Evolutionary conservation across 1,139 yeast species (phyloP).

Genomic region (Suhomyces bokatorum): DNA sequence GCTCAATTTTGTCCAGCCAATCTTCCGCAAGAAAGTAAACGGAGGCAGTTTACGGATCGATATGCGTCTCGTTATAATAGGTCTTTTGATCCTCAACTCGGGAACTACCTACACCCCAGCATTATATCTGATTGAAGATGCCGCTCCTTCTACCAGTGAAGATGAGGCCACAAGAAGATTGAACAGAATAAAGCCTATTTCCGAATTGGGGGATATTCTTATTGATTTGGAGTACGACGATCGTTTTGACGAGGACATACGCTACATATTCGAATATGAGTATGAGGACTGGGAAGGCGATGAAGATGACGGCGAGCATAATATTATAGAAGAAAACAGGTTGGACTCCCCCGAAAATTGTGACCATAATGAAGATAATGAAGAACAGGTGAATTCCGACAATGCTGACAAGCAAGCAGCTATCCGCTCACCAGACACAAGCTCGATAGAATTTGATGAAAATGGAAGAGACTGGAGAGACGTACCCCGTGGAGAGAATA

Average conservation of each 20-base stretch:
- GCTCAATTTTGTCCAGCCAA: constrained; percentile 58
- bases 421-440: constrained; percentile 26
- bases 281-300: constrained; percentile 38
- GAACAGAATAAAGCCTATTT: constrained; percentile 26
- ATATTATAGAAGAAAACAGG: constrained; percentile 6
- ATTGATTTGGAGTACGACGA: constrained; percentile 64
- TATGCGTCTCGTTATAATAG: constrained; percentile 42
- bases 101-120: constrained; percentile 26
- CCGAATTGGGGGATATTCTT: constrained; percentile 54
- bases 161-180: constrained; percentile 21
- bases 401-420: constrained; percentile 28
- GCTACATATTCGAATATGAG: constrained; percentile 69
- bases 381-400: background rate
- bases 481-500: constrained; percentile 59
- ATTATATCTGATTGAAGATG: constrained; percentile 8
- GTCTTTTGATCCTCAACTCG: constrained; percentile 28
- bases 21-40: constrained; percentile 54
- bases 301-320: constrained; percentile 11
- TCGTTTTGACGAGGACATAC: constrained; percentile 69
- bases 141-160: constrained; percentile 14
- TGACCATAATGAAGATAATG: background rate
- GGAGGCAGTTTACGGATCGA: constrained; percentile 61
- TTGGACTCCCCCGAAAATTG: background rate
- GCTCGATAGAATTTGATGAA: constrained; percentile 51
- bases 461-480: constrained; percentile 71